These are phyloP conservation scores for Cupressus sempervirens DNA, from an alignment of 75 land plant genomes.

Conservation along the genomic window DNA sequence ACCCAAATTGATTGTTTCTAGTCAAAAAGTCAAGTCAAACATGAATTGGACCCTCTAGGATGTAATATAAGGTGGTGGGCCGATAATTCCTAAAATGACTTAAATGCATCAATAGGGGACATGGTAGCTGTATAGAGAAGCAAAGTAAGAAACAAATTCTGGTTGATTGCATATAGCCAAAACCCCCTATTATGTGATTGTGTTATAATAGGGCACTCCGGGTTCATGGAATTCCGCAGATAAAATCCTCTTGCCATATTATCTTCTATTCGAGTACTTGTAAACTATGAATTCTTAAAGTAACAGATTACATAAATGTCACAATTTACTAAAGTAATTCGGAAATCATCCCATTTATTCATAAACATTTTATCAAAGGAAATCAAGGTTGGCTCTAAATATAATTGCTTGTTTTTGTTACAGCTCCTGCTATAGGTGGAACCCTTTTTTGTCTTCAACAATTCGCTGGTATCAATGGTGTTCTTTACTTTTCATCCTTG, in stretches of 20 bases:
- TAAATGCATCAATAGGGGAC: not conserved
- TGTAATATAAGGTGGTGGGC: not conserved
- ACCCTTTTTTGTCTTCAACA: constrained; percentile 82
- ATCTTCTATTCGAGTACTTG: not conserved
- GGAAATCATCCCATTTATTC: not conserved
- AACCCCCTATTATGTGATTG: not conserved
- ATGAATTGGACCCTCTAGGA: not conserved
- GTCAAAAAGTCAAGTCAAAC: not conserved
- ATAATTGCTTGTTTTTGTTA: constrained; percentile 12
- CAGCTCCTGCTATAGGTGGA: constrained; percentile 88
- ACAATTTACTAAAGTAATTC: not conserved
- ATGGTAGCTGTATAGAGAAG: not conserved
- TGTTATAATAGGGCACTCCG: not conserved
- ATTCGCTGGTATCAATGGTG: constrained; percentile 95
- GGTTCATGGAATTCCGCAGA: not conserved
- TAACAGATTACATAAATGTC: not conserved
- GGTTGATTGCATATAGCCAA: not conserved
- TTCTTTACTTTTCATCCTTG: constrained; percentile 89
- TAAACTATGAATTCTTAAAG: not conserved
- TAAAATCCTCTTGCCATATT: not conserved
- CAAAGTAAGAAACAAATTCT: not conserved
- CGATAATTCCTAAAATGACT: not conserved
- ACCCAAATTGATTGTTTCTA: not conserved
- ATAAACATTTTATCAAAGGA: not conserved
- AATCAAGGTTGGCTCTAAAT: constrained; percentile 4